phyloP scores from a whole-genome alignment of 208 protist genomes.

The Leishmania mexicana region DNA sequence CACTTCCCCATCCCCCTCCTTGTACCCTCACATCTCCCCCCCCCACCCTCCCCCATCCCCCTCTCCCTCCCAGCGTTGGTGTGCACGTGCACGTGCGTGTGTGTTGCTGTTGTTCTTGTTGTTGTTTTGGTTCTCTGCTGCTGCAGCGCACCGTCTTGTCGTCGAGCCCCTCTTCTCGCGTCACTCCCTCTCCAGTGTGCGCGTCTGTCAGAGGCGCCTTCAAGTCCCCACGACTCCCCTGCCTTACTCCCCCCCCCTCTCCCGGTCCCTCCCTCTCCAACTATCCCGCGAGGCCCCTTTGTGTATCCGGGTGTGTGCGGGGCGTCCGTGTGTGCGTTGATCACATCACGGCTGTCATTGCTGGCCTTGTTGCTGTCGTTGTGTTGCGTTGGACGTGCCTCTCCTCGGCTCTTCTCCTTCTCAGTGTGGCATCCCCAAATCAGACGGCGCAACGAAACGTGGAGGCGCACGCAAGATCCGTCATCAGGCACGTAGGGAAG shows the following conservation, averaged over 20 bases:
- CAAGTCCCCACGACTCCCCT: too few species aligned
- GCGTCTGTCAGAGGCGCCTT: neutral
- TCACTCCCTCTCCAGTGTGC: neutral
- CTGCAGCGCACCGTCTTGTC: neutral
- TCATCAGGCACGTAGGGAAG: neutral
- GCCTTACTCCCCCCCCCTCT: too few species aligned
- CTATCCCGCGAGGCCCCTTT: neutral
- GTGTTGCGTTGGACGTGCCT: neutral
- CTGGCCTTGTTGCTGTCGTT: neutral
- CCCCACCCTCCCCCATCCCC: neutral
- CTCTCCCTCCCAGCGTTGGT: neutral
- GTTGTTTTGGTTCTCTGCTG: neutral
- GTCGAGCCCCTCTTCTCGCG: too few species aligned
- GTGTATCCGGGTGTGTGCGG: neutral
- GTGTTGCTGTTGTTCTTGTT: neutral
- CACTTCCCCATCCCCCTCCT: neutral
- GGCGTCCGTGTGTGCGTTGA: neutral
- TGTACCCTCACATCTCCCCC: neutral
- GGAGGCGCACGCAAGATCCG: neutral
- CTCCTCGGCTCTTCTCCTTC: neutral
- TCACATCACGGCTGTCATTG: neutral
- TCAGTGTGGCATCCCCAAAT: too few species aligned
- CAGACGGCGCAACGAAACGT: neutral
- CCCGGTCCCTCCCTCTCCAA: neutral
- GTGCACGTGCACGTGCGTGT: neutral